Conservation (phyloP, 2,329 filamentous ascomycete species). For the Microdochium nivale region DNA sequence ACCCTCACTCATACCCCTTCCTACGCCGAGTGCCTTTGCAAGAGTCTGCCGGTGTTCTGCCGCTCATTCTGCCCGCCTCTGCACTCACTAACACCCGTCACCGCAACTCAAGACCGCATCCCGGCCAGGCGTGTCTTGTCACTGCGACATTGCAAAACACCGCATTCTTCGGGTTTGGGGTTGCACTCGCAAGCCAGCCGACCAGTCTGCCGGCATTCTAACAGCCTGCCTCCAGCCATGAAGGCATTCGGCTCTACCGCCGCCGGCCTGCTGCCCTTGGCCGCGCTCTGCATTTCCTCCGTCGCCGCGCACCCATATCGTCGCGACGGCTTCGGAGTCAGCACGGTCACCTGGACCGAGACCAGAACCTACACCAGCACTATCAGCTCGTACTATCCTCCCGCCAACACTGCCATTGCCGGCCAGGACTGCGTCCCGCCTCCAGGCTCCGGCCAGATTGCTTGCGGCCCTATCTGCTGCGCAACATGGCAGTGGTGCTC, state of each 20-base stretch:
- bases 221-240: neutral
- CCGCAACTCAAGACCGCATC: neutral
- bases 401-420: slow-evolving; percentile 25
- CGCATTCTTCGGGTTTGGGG: neutral
- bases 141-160: neutral
- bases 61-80: neutral
- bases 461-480: slow-evolving; percentile 65
- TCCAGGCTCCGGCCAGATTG: slow-evolving; percentile 41
- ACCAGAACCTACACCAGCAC: slow-evolving; percentile 53
- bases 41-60: too few relatives aligned
- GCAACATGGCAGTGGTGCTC: slow-evolving; percentile 61
- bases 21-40: too few relatives aligned
- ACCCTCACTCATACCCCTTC: too few relatives aligned
- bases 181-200: neutral
- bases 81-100: neutral
- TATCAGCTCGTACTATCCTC: slow-evolving; percentile 37
- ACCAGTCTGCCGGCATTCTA: slow-evolving; percentile 1
- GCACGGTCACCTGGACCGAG: slow-evolving; percentile 52
- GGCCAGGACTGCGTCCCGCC: slow-evolving; percentile 40
- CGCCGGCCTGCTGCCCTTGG: slow-evolving; percentile 18
- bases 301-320: slow-evolving; percentile 39
- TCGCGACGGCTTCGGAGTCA: slow-evolving; percentile 37
- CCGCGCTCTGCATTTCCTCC: slow-evolving; percentile 29
- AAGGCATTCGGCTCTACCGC: neutral
- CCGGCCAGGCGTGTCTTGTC: neutral